A percentile compares a stretch with the other conserved stretches of the same genome.
These are phyloP conservation scores for Boletus sp. DNA, from an alignment of 768 basidiomycete species.

Conservation along the genomic window DNA sequence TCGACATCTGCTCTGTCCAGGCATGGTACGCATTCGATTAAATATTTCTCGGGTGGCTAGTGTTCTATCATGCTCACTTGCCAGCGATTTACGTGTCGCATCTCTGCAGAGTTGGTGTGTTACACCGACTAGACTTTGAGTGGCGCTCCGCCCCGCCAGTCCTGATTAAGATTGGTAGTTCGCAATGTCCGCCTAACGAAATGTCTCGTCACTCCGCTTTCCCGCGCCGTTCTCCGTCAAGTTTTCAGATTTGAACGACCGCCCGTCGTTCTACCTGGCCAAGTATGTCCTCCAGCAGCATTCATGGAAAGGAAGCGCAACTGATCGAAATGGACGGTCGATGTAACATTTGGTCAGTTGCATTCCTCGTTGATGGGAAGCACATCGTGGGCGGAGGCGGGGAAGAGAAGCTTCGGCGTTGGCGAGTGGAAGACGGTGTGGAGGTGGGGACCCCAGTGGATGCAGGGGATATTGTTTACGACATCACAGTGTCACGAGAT, in stretches of 20 bases:
- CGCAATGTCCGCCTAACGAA: no score
- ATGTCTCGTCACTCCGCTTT: no score
- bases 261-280: no score
- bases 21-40: neutral
- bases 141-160: no score
- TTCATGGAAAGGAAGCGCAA: neutral
- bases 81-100: neutral
- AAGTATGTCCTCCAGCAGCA: neutral
- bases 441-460: neutral
- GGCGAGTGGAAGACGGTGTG: neutral
- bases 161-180: neutral
- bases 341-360: neutral
- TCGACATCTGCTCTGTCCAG: neutral
- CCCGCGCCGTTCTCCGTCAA: no score
- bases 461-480: neutral
- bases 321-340: neutral
- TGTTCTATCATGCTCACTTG: neutral
- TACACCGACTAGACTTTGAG: neutral
- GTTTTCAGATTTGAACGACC: no score
- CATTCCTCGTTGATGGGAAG: neutral
- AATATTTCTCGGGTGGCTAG: neutral
- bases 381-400: neutral
- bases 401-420: neutral
- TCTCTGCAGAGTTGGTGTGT: neutral
- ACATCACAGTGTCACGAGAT: neutral